Conservation (phyloP, 352 stramenopile genomes). For the Phytophthora cactorum region DNA sequence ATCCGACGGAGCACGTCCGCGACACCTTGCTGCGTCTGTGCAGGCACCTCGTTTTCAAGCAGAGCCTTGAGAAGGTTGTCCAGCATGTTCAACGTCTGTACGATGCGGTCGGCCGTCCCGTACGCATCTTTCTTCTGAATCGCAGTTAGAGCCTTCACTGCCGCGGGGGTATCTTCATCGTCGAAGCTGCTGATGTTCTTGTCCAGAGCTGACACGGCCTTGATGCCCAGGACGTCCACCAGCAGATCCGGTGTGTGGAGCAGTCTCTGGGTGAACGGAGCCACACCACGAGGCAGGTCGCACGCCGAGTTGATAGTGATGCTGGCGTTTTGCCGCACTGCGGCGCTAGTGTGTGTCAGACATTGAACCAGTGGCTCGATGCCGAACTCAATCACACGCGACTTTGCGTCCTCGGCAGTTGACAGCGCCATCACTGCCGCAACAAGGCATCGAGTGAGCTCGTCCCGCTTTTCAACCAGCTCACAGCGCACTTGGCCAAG, state of each 20-base stretch:
- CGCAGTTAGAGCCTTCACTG: constrained; percentile 43
- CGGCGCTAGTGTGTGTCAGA: constrained; percentile 46
- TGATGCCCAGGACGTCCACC: constrained; percentile 61
- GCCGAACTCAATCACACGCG: constrained; percentile 71
- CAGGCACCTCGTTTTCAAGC: constrained; percentile 22
- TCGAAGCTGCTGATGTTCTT: constrained; percentile 47
- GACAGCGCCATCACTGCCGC: constrained; percentile 73
- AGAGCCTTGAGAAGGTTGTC: constrained; percentile 49
- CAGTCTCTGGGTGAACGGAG: constrained; percentile 51
- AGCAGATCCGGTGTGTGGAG: constrained; percentile 46
- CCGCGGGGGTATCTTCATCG: constrained; percentile 52
- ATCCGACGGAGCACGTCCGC: constrained; percentile 34
- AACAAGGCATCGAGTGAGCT: constrained; percentile 62
- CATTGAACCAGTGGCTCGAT: constrained; percentile 69
- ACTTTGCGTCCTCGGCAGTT: constrained; percentile 70
- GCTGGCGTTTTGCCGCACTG: constrained; percentile 56
- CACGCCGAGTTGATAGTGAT: constrained; percentile 74
- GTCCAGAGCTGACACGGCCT: constrained; percentile 53
- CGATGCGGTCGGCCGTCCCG: constrained; percentile 35
- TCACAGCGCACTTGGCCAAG: constrained; percentile 47
- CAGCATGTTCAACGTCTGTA: constrained; percentile 63
- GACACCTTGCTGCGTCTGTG: constrained; percentile 28
- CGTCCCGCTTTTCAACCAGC: constrained; percentile 25
- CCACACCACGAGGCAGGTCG: constrained; percentile 53
- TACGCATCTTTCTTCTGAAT: constrained; percentile 33